Conservation (phyloP, 2,329 filamentous ascomycete genomes). For the Catunica adiposa region DNA sequence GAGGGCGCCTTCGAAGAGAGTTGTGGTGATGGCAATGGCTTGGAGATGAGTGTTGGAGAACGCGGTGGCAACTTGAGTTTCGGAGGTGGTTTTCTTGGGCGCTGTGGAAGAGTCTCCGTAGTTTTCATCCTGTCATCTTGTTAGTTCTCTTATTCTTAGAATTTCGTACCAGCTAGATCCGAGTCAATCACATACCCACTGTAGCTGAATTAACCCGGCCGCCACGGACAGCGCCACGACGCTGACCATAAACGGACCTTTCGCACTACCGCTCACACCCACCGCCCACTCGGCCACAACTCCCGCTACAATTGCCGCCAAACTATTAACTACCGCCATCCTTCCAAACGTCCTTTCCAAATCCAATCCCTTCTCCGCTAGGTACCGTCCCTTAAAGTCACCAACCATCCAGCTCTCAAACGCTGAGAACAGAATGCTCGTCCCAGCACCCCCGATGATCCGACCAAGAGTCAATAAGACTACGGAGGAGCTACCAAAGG, state of each 20-base stretch:
- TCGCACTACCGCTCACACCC: constrained; percentile 28
- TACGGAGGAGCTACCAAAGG: constrained; percentile 16
- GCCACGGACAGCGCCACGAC: constrained; percentile 26
- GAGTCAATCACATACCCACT: constrained; percentile 25
- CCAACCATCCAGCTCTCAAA: constrained; percentile 48
- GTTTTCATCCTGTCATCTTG: constrained; percentile 29
- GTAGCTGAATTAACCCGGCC: constrained; percentile 27
- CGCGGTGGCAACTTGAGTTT: constrained; percentile 15
- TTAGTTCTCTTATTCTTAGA: not conserved
- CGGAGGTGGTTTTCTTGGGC: not conserved
- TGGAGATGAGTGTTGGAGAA: constrained; percentile 30
- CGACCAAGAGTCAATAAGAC: constrained; percentile 34
- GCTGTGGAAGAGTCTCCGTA: constrained; percentile 22
- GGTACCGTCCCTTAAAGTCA: constrained; percentile 30
- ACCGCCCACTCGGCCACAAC: constrained; percentile 36
- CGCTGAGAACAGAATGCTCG: constrained; percentile 39
- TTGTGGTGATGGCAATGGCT: constrained; percentile 33
- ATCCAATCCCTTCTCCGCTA: constrained; percentile 25
- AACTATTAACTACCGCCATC: constrained; percentile 36
- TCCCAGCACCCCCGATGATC: constrained; percentile 36
- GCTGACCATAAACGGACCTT: constrained; percentile 30
- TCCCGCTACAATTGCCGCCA: constrained; percentile 17
- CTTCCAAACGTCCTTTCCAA: constrained; percentile 36
- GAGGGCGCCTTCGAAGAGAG: constrained; percentile 41
- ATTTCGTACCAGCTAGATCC: not conserved